Conservation (phyloP, 2,329 filamentous ascomycete genomes). For the Calonectria hawksworthii region DNA sequence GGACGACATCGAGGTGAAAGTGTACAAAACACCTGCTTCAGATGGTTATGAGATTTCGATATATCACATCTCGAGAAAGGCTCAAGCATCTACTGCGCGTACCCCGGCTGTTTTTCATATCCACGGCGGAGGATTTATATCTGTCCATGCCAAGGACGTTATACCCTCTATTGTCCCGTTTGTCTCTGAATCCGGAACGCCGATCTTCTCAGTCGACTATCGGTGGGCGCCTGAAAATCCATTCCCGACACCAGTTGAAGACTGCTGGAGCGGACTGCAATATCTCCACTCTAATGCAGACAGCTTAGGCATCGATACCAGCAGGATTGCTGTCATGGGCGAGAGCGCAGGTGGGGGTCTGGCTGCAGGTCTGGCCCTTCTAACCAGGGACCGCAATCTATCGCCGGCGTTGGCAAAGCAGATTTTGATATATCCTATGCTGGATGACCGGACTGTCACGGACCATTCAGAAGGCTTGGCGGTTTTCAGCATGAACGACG, state of each 20-base stretch:
- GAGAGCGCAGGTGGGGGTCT: conserved; percentile 28
- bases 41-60: conserved; percentile 6
- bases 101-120: conserved; percentile 1
- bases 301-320: not conserved
- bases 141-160: not conserved
- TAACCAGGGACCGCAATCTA: conserved; percentile 6
- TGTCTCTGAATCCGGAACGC: conserved; percentile 5
- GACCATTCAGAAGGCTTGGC: not conserved
- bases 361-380: not conserved
- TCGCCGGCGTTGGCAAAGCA: conserved; percentile 19
- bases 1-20: not conserved
- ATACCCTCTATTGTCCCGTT: not conserved
- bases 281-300: not conserved
- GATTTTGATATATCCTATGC: conserved; percentile 24
- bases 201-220: conserved; percentile 30
- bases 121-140: conserved; percentile 14
- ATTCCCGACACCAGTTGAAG: conserved; percentile 16
- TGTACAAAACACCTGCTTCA: not conserved
- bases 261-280: conserved; percentile 17
- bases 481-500: conserved; percentile 14
- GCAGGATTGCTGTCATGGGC: conserved; percentile 26
- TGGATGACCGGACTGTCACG: conserved; percentile 23
- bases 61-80: not conserved
- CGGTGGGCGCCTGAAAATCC: conserved; percentile 22
- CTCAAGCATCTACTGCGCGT: not conserved